Evolutionary conservation across 2,329 filamentous ascomycete species (phyloP).

Genomic region (Xylariomycetidae sp.): DNA sequence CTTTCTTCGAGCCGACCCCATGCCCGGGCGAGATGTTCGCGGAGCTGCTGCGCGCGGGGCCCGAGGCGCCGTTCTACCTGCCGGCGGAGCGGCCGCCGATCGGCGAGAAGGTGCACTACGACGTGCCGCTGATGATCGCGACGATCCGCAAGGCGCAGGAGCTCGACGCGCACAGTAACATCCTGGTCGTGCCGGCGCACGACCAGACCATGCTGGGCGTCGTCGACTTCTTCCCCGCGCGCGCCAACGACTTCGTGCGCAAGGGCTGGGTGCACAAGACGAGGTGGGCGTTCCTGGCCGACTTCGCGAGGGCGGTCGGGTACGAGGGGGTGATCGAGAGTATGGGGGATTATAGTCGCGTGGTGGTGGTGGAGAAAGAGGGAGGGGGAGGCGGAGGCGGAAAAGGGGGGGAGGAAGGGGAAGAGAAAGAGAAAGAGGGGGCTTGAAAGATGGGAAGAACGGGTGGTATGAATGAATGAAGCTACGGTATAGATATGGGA

Average conservation of each 20-base stretch:
- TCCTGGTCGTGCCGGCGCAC: constrained; percentile 17
- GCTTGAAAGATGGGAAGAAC: no score
- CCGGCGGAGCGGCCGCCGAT: constrained; percentile 13
- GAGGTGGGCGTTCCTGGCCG: constrained; percentile 46
- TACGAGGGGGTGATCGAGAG: constrained; percentile 19
- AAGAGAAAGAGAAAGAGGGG: no score
- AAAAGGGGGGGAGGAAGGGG: no score
- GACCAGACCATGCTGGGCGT: constrained; percentile 26
- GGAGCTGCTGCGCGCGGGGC: constrained; percentile 28
- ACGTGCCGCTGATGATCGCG: constrained; percentile 8
- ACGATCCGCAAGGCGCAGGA: constrained; percentile 26
- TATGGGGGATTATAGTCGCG: constrained; percentile 13
- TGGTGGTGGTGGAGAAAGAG: no score
- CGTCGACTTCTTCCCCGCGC: constrained; percentile 45
- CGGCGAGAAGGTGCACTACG: constrained; percentile 8
- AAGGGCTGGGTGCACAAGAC: constrained; percentile 41
- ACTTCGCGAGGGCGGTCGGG: constrained; percentile 40
- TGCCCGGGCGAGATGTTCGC: constrained; percentile 26
- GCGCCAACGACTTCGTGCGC: constrained; percentile 39
- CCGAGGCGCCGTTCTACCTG: constrained; percentile 27
- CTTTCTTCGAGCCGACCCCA: constrained; percentile 25
- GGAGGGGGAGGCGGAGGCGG: no score
- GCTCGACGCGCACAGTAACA: constrained; percentile 17
- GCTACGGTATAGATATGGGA: no score
- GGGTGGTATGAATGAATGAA: no score